These are phyloP conservation scores for Cryptosporidium bovis DNA, from an alignment of 169 alveolate species.

Conservation along the genomic window DNA sequence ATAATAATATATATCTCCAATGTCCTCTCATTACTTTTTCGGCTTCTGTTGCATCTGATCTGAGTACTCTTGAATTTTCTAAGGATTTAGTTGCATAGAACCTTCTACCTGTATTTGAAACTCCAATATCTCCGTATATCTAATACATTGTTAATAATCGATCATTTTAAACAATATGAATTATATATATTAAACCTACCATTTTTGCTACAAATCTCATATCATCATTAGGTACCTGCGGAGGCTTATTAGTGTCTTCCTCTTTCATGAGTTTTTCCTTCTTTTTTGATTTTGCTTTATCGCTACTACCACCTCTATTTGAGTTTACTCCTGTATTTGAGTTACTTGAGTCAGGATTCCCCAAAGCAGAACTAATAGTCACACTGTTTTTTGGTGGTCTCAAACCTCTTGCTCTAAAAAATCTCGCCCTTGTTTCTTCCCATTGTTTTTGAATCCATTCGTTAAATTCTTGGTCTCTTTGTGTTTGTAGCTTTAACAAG, in stretches of 20 bases:
- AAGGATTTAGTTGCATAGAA: conserved; percentile 50
- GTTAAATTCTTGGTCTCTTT: conserved; percentile 35
- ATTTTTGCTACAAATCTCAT: conserved; percentile 64
- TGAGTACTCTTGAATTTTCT: conserved; percentile 67
- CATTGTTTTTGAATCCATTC: conserved; percentile 70
- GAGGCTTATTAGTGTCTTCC: conserved; percentile 53
- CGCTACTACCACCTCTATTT: not conserved
- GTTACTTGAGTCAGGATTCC: conserved; percentile 5
- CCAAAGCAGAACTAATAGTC: not conserved
- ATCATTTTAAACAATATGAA: not conserved
- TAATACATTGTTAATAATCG: not conserved
- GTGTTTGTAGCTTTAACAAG: conserved; percentile 14
- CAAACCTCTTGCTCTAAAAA: conserved; percentile 33
- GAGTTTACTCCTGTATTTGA: not conserved
- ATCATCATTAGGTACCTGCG: conserved; percentile 50
- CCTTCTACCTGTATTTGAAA: conserved; percentile 39
- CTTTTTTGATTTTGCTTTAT: not conserved
- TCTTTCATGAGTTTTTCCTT: not conserved
- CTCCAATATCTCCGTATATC: conserved; percentile 32
- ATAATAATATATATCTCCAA: conserved; percentile 63
- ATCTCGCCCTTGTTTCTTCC: conserved; percentile 42
- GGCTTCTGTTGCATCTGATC: conserved; percentile 56
- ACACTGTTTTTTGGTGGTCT: conserved; percentile 41
- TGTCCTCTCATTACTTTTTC: conserved; percentile 72
- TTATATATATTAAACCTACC: conserved; percentile 26